Base-by-base conservation (phyloP, 2,329 filamentous ascomycete genomes). In the Aspergillus japonicus region DNA sequence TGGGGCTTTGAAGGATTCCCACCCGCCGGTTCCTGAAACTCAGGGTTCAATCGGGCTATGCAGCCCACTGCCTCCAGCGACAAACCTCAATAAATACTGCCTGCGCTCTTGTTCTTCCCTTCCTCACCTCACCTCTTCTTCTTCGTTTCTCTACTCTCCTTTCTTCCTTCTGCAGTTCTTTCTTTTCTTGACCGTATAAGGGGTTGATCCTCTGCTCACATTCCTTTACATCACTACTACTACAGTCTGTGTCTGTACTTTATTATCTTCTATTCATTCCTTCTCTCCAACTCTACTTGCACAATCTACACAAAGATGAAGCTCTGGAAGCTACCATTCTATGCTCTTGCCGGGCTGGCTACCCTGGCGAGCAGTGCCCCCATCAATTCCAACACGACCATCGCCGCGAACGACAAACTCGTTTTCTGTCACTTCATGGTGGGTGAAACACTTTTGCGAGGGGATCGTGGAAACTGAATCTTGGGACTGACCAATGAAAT, bases 371-470 rank as follows among this genome's bases (percentile, higher is more conserved):
- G 26, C 42, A 47, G 53, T 48, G 53, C 26, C 62, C 21, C 68
- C 66, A 24, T 57, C 47, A 11, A 54, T 21, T 6, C 55, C 16
- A 57, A 60, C 2, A 44, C 61, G 31, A 56, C 48, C 16, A 16
- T 54, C 1, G 53, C 42, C 26, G 31, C 53, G 14, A 61, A 58
- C 2, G 62, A 73, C 23, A 66, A 62, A 23, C 68, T 80, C 4
- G 78, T 80, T 5, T 80, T 80, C 53, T 77, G 74, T 58, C 78
- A 80, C 63, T 80, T 80, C 64, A 80, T 80, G 75, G 77, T 75
- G 54, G 61, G 67, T 54, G 16, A 19, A n/a, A 12, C 6, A 44
- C 16, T 3, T 26, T 5, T 16, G 33, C 14, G 11, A 12, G 23
- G 29, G 5, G 14, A n/a, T 50, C 8, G 24, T 14, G 11, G 4